A percentile compares a stretch with the other conserved stretches of the same genome.
phyloP scores from a whole-genome alignment of 2,329 filamentous ascomycete genomes.

The Alternaria metachromatica region DNA sequence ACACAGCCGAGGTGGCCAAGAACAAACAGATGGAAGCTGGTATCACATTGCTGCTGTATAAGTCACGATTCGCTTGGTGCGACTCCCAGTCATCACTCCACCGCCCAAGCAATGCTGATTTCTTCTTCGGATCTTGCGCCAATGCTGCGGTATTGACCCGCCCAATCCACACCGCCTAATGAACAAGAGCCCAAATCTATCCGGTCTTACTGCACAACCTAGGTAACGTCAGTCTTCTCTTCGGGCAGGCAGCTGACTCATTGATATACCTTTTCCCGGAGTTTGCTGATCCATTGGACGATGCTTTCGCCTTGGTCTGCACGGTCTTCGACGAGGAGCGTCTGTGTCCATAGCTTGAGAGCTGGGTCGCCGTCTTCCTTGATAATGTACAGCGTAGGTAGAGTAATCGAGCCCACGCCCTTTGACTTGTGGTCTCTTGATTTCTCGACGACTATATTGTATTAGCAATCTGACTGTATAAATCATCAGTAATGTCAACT shows the following conservation, averaged over 20 bases:
- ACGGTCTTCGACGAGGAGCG: constrained; percentile 90
- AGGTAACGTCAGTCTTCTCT: constrained; percentile 20
- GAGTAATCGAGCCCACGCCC: constrained; percentile 89
- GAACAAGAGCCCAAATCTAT: constrained; percentile 1
- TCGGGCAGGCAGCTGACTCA: constrained; percentile 17
- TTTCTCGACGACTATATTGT: constrained; percentile 80
- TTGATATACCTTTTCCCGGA: constrained; percentile 87
- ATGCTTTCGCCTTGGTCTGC: constrained; percentile 93
- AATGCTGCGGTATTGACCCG: not conserved
- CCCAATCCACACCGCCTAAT: constrained; percentile 3
- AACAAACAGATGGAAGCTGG: not conserved
- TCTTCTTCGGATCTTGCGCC: constrained; percentile 1
- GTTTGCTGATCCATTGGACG: constrained; percentile 87
- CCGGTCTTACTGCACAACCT: constrained; percentile 47
- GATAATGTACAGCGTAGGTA: constrained; percentile 91
- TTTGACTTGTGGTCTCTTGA: constrained; percentile 85
- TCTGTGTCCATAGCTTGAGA: constrained; percentile 95
- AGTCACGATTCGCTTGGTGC: not conserved
- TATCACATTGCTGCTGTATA: constrained; percentile 13
- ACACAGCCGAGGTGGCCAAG: not conserved
- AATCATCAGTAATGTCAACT: not conserved
- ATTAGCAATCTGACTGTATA: constrained; percentile 6
- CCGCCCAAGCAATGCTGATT: not conserved
- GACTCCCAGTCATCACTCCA: not conserved
- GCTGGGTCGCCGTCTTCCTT: constrained; percentile 96